Percentiles rank a stretch among this genome's conserved stretches.
phyloP scores from a whole-genome alignment of 192 early-diverging fungal genomes.

The Gryganskiella cystojenkinii region DNA sequence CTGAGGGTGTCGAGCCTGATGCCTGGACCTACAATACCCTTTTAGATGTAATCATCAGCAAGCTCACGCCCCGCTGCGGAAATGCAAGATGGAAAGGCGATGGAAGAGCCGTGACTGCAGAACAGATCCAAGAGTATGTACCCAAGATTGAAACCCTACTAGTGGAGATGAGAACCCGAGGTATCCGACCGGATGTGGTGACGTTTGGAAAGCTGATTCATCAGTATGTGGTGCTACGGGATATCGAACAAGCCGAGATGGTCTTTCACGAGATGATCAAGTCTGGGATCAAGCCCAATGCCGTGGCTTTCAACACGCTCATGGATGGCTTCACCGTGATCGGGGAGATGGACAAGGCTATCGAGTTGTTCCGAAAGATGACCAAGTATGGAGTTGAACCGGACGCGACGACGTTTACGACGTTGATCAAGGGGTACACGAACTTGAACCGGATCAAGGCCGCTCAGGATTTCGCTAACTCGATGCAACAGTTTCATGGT shows the following conservation, averaged over 20 bases:
- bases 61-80: neutral
- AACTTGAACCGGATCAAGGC: slow-evolving; percentile 22
- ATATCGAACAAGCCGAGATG: slow-evolving; percentile 49
- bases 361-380: slow-evolving; percentile 49
- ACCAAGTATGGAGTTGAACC: slow-evolving; percentile 46
- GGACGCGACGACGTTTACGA: slow-evolving; percentile 34
- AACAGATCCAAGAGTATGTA: slow-evolving; percentile 25
- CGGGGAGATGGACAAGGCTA: slow-evolving; percentile 50
- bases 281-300: slow-evolving; percentile 37
- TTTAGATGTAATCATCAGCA: slow-evolving; percentile 21
- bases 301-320: slow-evolving; percentile 29
- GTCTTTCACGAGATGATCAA: slow-evolving; percentile 47
- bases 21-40: slow-evolving; percentile 43
- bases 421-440: slow-evolving; percentile 44
- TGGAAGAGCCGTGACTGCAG: neutral
- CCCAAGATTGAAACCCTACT: slow-evolving; percentile 28
- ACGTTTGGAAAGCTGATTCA: slow-evolving; percentile 45
- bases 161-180: slow-evolving; percentile 31
- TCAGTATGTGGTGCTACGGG: slow-evolving; percentile 38
- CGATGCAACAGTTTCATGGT: slow-evolving; percentile 21
- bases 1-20: slow-evolving; percentile 29
- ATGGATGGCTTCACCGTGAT: slow-evolving; percentile 45
- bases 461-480: slow-evolving; percentile 40
- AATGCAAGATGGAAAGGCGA: slow-evolving; percentile 6
- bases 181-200: slow-evolving; percentile 30